Base-by-base conservation (phyloP, 768 basidiomycete species). In the Mycena latifolia region DNA sequence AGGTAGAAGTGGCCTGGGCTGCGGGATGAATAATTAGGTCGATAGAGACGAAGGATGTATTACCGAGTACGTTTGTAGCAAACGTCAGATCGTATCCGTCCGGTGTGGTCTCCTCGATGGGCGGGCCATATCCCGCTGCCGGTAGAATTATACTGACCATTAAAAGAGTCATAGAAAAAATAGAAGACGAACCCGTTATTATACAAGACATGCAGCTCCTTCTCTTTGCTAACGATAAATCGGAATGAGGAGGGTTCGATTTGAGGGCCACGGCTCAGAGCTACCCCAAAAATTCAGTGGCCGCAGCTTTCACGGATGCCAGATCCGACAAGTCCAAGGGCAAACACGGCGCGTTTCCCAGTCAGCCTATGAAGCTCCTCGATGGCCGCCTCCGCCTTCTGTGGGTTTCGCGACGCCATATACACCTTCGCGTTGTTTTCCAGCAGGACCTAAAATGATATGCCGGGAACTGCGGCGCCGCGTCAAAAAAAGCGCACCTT, bases 1-100 rank as follows among this genome's bases (percentile, higher is more conserved):
- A n/a, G n/a, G n/a, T n/a, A n/a, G n/a, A n/a, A n/a, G n/a, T n/a
- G n/a, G n/a, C n/a, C n/a, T 87, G 67, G 31, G 29, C 11, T 12
- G 10, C 8, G 2, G 0, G 17, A 39, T 43, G n/a, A 41, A 31
- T 24, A 52, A 24, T n/a, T n/a, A n/a, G n/a, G n/a, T n/a, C n/a
- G n/a, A n/a, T n/a, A n/a, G 22, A 22, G 29, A 51, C 24, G 31
- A 55, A 27, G 8, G n/a, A 28, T n/a, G n/a, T 51, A 43, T 25
- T 60, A 82, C 86, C 86, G 9, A 88, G 66, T 28, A 86, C 84
- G 66, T 89, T 89, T 3, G 83, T 85, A 15, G 85, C 88, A 57
- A 88, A 89, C 56, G 85, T 83, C n/a, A 85, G 71, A 68, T 88
- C 88, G 60, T 84, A 87, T 8, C 86, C 86, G 27, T 85, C 80